These are phyloP conservation scores for Globomyces pollinis-pini DNA, from an alignment of 192 early-diverging fungal genomes.

Conservation along the genomic window DNA sequence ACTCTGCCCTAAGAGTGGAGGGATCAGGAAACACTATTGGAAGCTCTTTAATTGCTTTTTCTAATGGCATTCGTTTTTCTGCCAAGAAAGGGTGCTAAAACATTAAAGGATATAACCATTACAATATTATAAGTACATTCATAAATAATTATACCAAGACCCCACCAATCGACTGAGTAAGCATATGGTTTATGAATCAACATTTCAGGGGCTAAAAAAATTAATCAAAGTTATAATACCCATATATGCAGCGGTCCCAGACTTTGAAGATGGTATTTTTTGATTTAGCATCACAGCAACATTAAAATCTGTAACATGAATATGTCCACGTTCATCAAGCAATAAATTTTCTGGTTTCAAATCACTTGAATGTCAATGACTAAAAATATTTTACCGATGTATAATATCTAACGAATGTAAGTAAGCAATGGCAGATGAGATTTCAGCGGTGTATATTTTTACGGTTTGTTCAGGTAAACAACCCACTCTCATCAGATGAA, in stretches of 20 bases:
- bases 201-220: slow-evolving; percentile 22
- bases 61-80: not conserved
- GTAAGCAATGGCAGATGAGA: slow-evolving; percentile 31
- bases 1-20: not conserved
- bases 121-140: slow-evolving; percentile 67
- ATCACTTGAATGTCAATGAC: slow-evolving; percentile 29
- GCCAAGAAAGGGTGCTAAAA: not conserved
- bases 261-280: slow-evolving; percentile 49
- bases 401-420: slow-evolving; percentile 37
- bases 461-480: slow-evolving; percentile 35
- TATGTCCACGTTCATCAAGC: slow-evolving; percentile 40
- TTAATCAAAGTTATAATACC: slow-evolving; percentile 17
- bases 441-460: slow-evolving; percentile 34
- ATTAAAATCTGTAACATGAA: slow-evolving; percentile 26
- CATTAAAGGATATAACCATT: not conserved
- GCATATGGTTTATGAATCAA: slow-evolving; percentile 17
- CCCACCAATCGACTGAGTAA: slow-evolving; percentile 54
- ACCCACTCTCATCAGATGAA: slow-evolving; percentile 35
- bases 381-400: slow-evolving; percentile 44
- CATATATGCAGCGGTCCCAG: slow-evolving; percentile 81
- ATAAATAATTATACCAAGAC: slow-evolving; percentile 59
- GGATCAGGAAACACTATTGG: not conserved
- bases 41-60: not conserved
- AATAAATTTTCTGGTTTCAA: slow-evolving; percentile 36
- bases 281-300: slow-evolving; percentile 10